Evolutionary conservation across 164 flowering plant species (phyloP).

Genomic region (Magnolia kwangsiensis): DNA sequence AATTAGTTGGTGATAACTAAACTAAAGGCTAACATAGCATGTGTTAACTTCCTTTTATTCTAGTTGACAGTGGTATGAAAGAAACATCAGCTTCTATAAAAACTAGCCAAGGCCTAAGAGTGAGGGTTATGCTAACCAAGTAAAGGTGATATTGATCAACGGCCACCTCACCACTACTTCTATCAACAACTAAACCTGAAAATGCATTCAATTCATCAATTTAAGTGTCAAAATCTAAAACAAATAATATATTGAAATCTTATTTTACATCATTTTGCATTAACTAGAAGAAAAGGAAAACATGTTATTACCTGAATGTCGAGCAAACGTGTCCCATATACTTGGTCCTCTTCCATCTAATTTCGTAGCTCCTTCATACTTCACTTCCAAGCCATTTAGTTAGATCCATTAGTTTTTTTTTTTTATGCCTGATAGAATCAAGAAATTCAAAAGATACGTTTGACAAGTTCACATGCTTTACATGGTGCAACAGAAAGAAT

Average conservation of each 20-base stretch:
- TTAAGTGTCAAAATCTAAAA: background rate
- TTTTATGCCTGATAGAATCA: background rate
- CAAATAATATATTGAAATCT: background rate
- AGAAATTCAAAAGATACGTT: too few species aligned
- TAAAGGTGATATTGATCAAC: slow-evolving; percentile 85
- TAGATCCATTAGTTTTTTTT: too few species aligned
- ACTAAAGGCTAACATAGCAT: too few species aligned
- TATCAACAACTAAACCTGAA: slow-evolving; percentile 63
- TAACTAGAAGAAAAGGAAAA: background rate
- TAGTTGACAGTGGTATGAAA: too few species aligned
- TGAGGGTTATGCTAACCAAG: slow-evolving; percentile 37
- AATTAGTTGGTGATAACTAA: too few species aligned
- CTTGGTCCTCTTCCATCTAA: slow-evolving; percentile 16
- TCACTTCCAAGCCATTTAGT: background rate
- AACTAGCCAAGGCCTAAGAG: background rate
- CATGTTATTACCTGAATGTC: background rate
- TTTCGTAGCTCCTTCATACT: slow-evolving; percentile 15
- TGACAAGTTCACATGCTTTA: too few species aligned
- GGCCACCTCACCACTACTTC: slow-evolving; percentile 75
- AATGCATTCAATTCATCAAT: background rate
- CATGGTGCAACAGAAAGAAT: too few species aligned
- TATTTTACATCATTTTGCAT: background rate
- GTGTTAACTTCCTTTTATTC: too few species aligned
- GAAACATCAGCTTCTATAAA: too few species aligned
- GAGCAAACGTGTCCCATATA: slow-evolving; percentile 13